Conservation (phyloP, 805 yeast species). For the Tetrapisispora arboricola region DNA sequence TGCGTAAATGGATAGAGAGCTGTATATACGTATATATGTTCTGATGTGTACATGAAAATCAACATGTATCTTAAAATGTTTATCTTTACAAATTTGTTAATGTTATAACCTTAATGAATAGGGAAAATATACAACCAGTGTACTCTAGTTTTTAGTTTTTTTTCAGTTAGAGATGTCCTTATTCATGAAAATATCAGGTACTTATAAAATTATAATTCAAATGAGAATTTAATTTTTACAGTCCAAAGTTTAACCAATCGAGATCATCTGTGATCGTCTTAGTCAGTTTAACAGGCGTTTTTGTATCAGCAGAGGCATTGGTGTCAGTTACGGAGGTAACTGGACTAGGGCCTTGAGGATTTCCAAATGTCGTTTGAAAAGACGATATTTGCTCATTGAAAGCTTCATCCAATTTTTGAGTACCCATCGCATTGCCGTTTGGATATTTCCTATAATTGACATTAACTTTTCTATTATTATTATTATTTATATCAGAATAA, state of each 20-base stretch:
- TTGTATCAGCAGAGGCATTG: slow-evolving; percentile 6
- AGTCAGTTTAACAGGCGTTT: slow-evolving; percentile 3
- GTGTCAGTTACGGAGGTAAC: slow-evolving; percentile 9
- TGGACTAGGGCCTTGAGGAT: slow-evolving; percentile 8
- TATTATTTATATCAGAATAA: no score
- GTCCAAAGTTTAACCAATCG: slow-evolving; percentile 30
- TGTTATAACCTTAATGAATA: background rate
- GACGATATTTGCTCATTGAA: slow-evolving; percentile 4
- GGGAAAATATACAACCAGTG: slow-evolving; percentile 3
- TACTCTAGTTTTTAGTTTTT: background rate
- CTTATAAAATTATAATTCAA: no score
- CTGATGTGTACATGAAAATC: background rate
- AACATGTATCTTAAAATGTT: background rate
- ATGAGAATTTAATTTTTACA: slow-evolving; percentile 11
- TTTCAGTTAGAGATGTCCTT: background rate
- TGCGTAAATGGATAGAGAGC: background rate
- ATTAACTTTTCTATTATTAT: no score
- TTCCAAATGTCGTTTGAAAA: slow-evolving; percentile 5
- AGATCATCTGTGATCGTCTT: slow-evolving; percentile 22
- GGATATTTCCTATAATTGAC: background rate
- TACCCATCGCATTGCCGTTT: background rate
- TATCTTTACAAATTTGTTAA: background rate
- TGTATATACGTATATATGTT: background rate
- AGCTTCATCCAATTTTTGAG: background rate
- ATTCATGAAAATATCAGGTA: no score